Evolutionary conservation across 225 moss, liverwort and hornwort genomes (phyloP), one percentile per base, ranked within the genome.

Genomic region (Antitrichia curtipendula): DNA sequence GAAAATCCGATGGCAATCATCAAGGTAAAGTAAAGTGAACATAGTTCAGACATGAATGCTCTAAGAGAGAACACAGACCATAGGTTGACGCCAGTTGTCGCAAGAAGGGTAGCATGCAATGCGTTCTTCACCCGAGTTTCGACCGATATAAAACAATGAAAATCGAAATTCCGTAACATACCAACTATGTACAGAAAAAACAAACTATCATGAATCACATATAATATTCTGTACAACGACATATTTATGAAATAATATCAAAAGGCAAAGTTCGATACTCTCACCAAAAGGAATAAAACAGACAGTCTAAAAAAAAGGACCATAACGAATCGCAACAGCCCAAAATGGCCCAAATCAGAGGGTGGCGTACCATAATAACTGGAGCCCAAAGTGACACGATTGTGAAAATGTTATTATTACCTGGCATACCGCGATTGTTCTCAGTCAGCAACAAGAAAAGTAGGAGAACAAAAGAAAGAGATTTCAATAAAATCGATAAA

Each of bases 381-480:
- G 98, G 96, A 65, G 96, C 98, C 98, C 98, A 98, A 65, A 98
- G 49, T 78, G 96, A 83, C 50, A 89, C 92, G 25, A 98, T 74
- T 41, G 98, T 96, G 68, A 96, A 88, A 50, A 95, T 82, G 73
- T 98, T 96, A 50, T 96, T 86, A 80, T 96, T 92, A 76, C 92
- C 98, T 98, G 91, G 63, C 60, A 94, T 65, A 29, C 40, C 65
- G 23, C 79, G 45, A 73, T 40, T 72, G 19, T 89, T 54, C 7
- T 49, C 56, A 53, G 85, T 90, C 23, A 92, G 86, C 63, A 84
- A 58, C 57, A 87, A 81, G 56, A 77, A 49, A 78, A 78, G 59
- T 81, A 47, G 61, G 49, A 57, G 57, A 68, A 87, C 28, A 31
- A 62, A 78, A 75, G 50, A 70, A 61, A 79, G 19, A 47, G 57